phyloP scores from a whole-genome alignment of 2,329 filamentous ascomycete genomes.

The Fusarium torulosum region DNA sequence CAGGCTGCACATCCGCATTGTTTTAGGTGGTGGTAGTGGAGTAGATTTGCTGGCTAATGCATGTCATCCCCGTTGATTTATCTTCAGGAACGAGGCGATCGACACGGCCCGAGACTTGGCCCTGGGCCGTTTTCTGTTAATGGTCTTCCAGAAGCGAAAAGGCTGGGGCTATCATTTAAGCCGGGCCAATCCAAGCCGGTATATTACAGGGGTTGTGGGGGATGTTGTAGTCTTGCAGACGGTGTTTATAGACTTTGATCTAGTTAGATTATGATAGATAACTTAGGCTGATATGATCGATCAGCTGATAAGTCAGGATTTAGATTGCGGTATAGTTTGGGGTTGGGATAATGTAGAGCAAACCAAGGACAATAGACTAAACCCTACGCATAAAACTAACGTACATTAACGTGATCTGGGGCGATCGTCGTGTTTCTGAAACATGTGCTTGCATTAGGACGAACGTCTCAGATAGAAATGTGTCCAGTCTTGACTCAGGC shows the following conservation, averaged over 20 bases:
- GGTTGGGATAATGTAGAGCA: background rate
- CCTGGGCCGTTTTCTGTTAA: background rate
- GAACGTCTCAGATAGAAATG: conserved; percentile 43
- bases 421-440: conserved; percentile 26
- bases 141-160: background rate
- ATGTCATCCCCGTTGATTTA: conserved; percentile 3
- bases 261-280: background rate
- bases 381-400: background rate
- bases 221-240: no score
- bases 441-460: background rate
- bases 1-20: background rate
- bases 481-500: conserved; percentile 23
- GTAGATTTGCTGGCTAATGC: background rate
- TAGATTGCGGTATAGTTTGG: background rate
- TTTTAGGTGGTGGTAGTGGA: background rate
- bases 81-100: background rate
- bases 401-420: background rate
- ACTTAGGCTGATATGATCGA: background rate
- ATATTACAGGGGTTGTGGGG: conserved; percentile 5
- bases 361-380: no score
- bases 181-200: background rate
- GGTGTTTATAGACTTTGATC: no score
- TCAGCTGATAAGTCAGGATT: background rate
- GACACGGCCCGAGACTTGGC: conserved; percentile 12
- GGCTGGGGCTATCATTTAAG: background rate